Evolutionary conservation across 1,139 yeast genomes (phyloP), one percentile per base, ranked within the genome.

Genomic region (Nakaseomyces glabratus): DNA sequence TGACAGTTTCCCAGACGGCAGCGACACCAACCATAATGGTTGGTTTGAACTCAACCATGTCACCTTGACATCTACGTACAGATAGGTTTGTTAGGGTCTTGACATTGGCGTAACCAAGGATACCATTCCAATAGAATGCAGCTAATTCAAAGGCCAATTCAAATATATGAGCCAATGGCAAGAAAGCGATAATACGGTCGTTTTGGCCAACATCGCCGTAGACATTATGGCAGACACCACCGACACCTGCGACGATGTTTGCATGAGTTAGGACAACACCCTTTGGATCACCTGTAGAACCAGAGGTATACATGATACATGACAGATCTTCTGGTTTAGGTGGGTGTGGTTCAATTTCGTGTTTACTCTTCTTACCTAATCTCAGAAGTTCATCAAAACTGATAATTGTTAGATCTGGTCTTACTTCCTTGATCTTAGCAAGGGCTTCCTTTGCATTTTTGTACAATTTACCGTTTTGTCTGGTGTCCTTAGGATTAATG

Each of bases 1-100:
- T 80, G 42, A 90, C 85, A 20, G 81, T 72, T 66, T 90, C 99
- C 95, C 96, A 93, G 37, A 90, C 97, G 2, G 98, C 95, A 11
- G 98, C 97, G 38, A 93, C 98, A 58, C 95, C 98, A 45, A 86
- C 95, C 95, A 90, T 84, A 47, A 90, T 63, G 8, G 95, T 81
- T 42, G 99, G 99, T 58, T 74, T 71, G 62, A 85, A 84, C 55
- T 82, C 86, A 40, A 72, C 72, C 65, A 90, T 73, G 59, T 90
- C 99, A 50, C 95, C 90, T 41, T 72, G 64, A 65, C 95, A 86
- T 63, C 90, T 82, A 54, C 73, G 78, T 55, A 82, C 76, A 4
- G 93, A 82, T 1, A 70, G 66, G 46, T 82, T 94, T 17, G 94
- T 76, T 46, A 93, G 68, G 20, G 98, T 90, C 64, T 88, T 86